Conservation (phyloP, 2,329 filamentous ascomycete genomes). For the Aureobasidium sp. region DNA sequence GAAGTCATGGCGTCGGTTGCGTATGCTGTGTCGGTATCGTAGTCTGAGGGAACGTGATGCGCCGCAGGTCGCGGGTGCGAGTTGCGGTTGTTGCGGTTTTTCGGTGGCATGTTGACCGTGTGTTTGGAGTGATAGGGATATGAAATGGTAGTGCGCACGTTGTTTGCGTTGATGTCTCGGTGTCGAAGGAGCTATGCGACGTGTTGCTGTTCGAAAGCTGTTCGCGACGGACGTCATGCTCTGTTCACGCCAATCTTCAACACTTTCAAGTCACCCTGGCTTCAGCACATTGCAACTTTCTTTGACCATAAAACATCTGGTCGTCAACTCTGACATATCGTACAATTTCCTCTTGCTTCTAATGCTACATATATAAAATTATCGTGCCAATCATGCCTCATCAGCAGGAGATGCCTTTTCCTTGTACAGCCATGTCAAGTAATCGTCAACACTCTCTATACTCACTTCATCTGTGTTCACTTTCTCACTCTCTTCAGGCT, state of each 20-base stretch:
- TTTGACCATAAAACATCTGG: not conserved
- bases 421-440: conserved; percentile 16
- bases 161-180: not conserved
- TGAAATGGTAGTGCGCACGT: too few species aligned
- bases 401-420: not conserved
- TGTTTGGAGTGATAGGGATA: not conserved
- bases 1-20: conserved; percentile 22
- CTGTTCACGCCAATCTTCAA: not conserved
- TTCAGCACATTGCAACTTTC: not conserved
- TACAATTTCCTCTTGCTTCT: not conserved
- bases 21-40: conserved; percentile 39
- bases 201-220: not conserved
- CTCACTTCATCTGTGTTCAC: conserved; percentile 1
- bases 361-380: not conserved
- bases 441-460: conserved; percentile 16
- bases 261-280: not conserved
- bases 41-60: conserved; percentile 34
- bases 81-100: conserved; percentile 8
- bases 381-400: not conserved
- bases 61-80: not conserved
- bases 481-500: not conserved
- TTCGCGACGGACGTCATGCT: not conserved
- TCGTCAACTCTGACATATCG: not conserved
- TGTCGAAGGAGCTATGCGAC: not conserved
- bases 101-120: not conserved